Base-by-base conservation (phyloP, 495 filamentous ascomycete genomes). In the Aspergillus leporis region DNA sequence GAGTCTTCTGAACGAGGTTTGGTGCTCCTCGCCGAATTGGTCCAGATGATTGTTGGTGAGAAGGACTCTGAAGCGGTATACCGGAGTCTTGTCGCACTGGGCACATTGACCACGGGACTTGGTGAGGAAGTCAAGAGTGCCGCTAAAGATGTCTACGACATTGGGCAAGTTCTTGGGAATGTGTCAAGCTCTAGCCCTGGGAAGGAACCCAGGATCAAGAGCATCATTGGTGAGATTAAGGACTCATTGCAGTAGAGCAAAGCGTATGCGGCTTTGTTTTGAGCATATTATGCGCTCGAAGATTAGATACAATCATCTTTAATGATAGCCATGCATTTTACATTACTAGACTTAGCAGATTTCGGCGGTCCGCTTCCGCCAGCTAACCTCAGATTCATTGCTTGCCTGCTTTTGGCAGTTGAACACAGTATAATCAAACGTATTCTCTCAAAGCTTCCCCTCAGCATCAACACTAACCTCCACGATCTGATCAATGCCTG, bases 401-500 rank as follows among this genome's bases (percentile, higher is more conserved):
- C 13, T 8, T 12, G 10, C 34, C 13, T 36, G 2, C 41, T 45
- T 21, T 14, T 23, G 43, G 16, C 19, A 23, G 13, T 9, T 9
- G 8, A 47, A 3, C 5, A 47, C 43, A 23, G 3, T 8, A 47
- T 47, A 22, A 47, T 47, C 34, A 9, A 19, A 50, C 30, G 28
- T 25, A 34, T 34, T 22, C 48, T 54, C 31, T 58, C 66, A 90
- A 46, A 89, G 75, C 68, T 80, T 87, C 48, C 83, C 77, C 49
- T 82, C 83, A 0, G 69, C 73, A 66, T 83, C 78, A 32, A 79
- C 77, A 18, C 74, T 78, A 8, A 93, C 78, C 73, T 98, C 93
- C 55, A 92, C 81, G 60, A 97, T 76, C 74, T 98, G 94, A 73
- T 98, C 93, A 60, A 95, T 73, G 0, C 94, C 94, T 57, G 87